A percentile compares a stretch with the other conserved stretches of the same genome.
Conservation (phyloP, 2,329 filamentous ascomycete genomes). For the Talaromyces funiculosus region DNA sequence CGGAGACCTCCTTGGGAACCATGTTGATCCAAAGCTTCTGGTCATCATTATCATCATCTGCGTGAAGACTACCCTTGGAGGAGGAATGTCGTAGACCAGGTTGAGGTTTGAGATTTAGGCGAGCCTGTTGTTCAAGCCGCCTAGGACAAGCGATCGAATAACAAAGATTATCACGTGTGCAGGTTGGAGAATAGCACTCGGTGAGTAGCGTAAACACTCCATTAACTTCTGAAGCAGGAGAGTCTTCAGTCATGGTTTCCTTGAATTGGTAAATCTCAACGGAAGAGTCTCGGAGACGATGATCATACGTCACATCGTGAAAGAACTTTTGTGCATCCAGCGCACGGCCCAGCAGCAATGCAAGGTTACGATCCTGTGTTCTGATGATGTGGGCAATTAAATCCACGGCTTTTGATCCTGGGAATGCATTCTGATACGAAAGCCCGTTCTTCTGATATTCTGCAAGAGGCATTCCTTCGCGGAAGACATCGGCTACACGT, state of each 20-base stretch:
- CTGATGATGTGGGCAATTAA: constrained; percentile 94
- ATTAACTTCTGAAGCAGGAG: constrained; percentile 68
- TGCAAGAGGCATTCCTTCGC: constrained; percentile 75
- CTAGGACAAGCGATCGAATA: constrained; percentile 97
- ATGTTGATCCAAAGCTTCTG: constrained; percentile 99
- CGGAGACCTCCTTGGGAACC: constrained; percentile 88
- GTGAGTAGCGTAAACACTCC: constrained; percentile 94
- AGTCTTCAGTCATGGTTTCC: constrained; percentile 78
- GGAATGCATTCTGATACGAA: constrained; percentile 96
- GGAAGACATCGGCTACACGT: constrained; percentile 87
- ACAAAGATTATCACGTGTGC: constrained; percentile 88
- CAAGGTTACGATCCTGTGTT: constrained; percentile 91
- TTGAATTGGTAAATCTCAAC: constrained; percentile 96
- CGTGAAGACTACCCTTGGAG: constrained; percentile 68
- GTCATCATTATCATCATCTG: constrained; percentile 84
- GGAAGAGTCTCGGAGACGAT: constrained; percentile 86
- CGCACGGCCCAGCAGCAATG: constrained; percentile 80
- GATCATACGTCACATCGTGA: constrained; percentile 97
- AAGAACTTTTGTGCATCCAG: constrained; percentile 98
- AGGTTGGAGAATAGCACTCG: constrained; percentile 97
- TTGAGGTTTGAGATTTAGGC: constrained; percentile 87
- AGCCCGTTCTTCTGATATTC: constrained; percentile 95
- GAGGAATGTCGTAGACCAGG: constrained; percentile 73
- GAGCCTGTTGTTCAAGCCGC: constrained; percentile 87
- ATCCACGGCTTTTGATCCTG: constrained; percentile 90